phyloP scores from a whole-genome alignment of 495 filamentous ascomycete species.

The Penicillium flavigenum region DNA sequence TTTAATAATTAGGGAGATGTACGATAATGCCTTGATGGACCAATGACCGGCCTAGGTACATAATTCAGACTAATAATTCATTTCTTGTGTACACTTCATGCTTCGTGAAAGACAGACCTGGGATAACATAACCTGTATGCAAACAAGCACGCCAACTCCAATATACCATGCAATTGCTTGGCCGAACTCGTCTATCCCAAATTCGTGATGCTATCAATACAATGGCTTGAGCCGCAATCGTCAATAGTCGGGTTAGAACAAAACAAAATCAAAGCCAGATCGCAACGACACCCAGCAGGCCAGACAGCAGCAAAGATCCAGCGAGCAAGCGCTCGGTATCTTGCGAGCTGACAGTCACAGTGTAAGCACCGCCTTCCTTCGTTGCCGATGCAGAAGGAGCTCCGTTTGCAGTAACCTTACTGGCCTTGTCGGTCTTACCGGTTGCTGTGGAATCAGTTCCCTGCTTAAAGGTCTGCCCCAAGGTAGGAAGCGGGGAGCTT shows the following conservation, averaged over 20 bases:
- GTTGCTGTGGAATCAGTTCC: conserved; percentile 6
- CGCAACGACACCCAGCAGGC: conserved; percentile 24
- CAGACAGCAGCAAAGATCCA: conserved; percentile 25
- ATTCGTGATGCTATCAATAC: conserved; percentile 26
- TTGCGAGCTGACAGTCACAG: conserved; percentile 17
- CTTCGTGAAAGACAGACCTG: conserved; percentile 9
- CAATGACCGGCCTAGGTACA: neutral
- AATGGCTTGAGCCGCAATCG: conserved; percentile 1
- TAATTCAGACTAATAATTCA: conserved; percentile 11
- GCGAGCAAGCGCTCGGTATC: conserved; percentile 26
- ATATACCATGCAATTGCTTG: neutral
- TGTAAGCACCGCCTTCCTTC: conserved; percentile 23
- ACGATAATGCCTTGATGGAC: conserved; percentile 1
- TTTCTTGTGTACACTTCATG: conserved; percentile 10
- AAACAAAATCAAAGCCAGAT: conserved; percentile 23
- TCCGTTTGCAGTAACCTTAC: conserved; percentile 10
- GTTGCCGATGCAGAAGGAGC: conserved; percentile 20
- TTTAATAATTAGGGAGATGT: conserved; percentile 13
- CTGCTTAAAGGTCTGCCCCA: conserved; percentile 51
- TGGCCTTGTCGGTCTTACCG: neutral
- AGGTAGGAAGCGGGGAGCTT: conserved; percentile 62
- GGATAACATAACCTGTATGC: conserved; percentile 14
- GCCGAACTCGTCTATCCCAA: conserved; percentile 19
- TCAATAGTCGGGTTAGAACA: neutral
- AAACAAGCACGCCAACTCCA: conserved; percentile 11